Evolutionary conservation across 2,329 filamentous ascomycete species (phyloP), one percentile per base, ranked within the genome.

Genomic region (Colletotrichum sp.): DNA sequence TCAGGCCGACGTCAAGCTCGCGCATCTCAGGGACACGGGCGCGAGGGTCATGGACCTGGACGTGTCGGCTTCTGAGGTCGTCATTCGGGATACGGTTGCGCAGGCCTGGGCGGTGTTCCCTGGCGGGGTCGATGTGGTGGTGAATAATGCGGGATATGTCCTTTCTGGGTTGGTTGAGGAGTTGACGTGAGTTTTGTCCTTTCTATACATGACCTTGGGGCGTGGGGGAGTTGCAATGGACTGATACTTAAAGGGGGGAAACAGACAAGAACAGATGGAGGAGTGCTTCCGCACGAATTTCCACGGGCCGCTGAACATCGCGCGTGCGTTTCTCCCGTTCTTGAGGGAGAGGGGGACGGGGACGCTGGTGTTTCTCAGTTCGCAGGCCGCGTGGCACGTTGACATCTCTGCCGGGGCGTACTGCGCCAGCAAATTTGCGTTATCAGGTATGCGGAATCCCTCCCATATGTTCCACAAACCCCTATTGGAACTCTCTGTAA

Each of bases 81-180:
- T 62, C 22, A 22, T 75, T 15, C 34, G 32, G 22, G 39, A 12
- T 6, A 25, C 36, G 36, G 22, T 22, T 6, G 34, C 29, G 4
- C 30, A 66, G 22, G 55, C 71, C 12, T 66, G 66, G 34, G 71
- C 5, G 4, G n/a, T 57, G 36, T 63, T 69, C 32, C 36, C 34
- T 65, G 82, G 79, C 6, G 80, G 82, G 6, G 82, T 86, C 22
- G 84, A 87, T 57, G 81, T 87, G 1, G 77, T 86, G 1, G 81
- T 86, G 12, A 86, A 86, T 32, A 87, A 86, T 39, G 85, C 85
- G 2, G 85, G 84, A 7, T 86, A 81, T 34, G 78, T 72, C 2
- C 22, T 36, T 2, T 27, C 55, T 2, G 64, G 64, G 9, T 5
- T 52, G 34, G 5, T 69, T 6, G 70, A 72, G 8, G 64, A 72